Conservation (phyloP, 306 rosid species). For the Lathyrus aphaca region DNA sequence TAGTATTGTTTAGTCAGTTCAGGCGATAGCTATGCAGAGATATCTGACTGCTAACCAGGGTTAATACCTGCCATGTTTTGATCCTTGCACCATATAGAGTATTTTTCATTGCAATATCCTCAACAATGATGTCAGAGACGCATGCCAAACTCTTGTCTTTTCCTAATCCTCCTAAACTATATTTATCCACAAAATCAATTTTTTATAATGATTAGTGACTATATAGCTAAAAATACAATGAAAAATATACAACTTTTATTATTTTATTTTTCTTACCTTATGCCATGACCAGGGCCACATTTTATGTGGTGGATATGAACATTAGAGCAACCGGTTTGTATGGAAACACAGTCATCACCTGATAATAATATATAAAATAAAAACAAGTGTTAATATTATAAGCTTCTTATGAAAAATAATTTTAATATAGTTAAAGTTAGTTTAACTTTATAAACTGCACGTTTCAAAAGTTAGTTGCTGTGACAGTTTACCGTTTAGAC, state of each 20-base stretch:
- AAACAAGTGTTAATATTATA: slow-evolving; percentile 22
- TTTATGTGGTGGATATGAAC: slow-evolving; percentile 80
- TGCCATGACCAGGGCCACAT: slow-evolving; percentile 99
- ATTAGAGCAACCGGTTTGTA: slow-evolving; percentile 91
- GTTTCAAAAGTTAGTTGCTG: slow-evolving; percentile 60
- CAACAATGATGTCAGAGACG: slow-evolving; percentile 74
- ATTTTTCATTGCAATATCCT: slow-evolving; percentile 68
- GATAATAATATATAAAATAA: slow-evolving; percentile 36
- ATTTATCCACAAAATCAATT: slow-evolving; percentile 9
- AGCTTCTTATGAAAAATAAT: slow-evolving; percentile 13
- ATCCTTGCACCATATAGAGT: slow-evolving; percentile 86
- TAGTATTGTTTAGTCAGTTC: too few species aligned
- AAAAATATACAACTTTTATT: slow-evolving; percentile 7
- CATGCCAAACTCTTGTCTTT: slow-evolving; percentile 75
- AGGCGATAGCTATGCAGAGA: too few species aligned
- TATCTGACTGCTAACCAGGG: not conserved
- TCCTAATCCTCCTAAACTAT: slow-evolving; percentile 86
- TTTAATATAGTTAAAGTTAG: slow-evolving; percentile 39
- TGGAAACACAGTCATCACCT: slow-evolving; percentile 99
- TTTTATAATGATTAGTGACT: not conserved
- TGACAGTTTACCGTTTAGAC: slow-evolving; percentile 55
- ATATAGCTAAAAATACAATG: not conserved
- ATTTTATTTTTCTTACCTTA: slow-evolving; percentile 59
- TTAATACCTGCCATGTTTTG: slow-evolving; percentile 94
- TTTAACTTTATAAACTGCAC: slow-evolving; percentile 41